Conservation (phyloP, 139 green algal species). For the Chlorella sp. region DNA sequence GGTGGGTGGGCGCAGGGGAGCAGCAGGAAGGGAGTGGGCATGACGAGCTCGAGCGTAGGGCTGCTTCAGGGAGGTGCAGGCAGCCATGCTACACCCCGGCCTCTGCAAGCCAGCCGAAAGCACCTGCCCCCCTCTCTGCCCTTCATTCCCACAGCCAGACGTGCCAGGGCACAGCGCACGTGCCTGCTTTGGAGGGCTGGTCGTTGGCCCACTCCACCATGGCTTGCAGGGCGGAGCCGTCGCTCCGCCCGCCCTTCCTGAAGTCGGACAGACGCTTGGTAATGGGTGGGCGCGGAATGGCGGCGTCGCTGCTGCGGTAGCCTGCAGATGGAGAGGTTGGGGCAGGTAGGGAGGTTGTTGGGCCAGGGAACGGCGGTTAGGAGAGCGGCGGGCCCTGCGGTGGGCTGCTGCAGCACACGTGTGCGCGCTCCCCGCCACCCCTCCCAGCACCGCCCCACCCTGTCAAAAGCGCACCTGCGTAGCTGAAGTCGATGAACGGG, state of each 20-base stretch:
- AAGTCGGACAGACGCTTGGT: neutral
- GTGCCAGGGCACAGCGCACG: too few species aligned
- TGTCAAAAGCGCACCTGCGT: neutral
- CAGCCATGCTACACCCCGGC: too few species aligned
- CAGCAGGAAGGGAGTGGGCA: too few species aligned
- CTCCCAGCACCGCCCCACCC: too few species aligned
- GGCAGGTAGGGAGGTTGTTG: neutral
- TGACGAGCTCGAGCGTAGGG: too few species aligned
- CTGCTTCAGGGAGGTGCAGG: too few species aligned
- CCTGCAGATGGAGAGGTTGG: neutral
- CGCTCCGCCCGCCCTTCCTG: neutral
- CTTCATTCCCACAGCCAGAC: too few species aligned
- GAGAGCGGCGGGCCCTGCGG: neutral
- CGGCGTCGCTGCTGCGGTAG: neutral
- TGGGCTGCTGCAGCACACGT: neutral
- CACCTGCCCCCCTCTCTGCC: too few species aligned
- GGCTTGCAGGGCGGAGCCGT: neutral
- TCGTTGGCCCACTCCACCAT: slow-evolving; percentile 2
- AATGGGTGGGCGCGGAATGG: neutral
- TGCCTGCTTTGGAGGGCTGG: neutral
- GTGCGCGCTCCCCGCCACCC: too few species aligned
- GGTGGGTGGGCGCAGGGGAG: too few species aligned
- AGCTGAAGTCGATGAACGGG: neutral
- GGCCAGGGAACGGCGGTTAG: neutral
- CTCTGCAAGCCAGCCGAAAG: too few species aligned